Percentiles rank a stretch among this genome's conserved stretches.
phyloP scores from a whole-genome alignment of 768 basidiomycete species.

The Exidia glandulosa region DNA sequence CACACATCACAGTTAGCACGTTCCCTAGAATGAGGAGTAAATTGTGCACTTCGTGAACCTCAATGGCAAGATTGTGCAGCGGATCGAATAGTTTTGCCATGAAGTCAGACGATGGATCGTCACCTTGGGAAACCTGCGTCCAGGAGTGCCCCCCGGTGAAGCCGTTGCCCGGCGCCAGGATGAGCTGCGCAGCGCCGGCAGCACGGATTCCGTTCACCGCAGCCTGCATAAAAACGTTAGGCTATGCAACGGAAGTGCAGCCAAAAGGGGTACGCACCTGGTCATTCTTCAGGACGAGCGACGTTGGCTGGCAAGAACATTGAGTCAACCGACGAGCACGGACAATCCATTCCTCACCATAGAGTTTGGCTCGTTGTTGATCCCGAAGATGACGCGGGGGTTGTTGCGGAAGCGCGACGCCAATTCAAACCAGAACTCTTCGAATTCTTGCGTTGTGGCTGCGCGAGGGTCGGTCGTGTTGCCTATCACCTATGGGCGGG shows the following conservation, averaged over 20 bases:
- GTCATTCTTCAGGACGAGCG: constrained; percentile 30
- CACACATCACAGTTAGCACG: neutral
- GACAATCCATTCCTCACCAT: constrained; percentile 20
- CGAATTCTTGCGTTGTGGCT: constrained; percentile 33
- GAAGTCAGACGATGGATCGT: constrained; percentile 32
- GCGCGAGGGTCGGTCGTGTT: constrained; percentile 33
- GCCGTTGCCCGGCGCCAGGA: constrained; percentile 36
- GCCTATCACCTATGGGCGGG: constrained; percentile 30
- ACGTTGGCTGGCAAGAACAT: constrained; percentile 19
- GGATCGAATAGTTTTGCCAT: constrained; percentile 32
- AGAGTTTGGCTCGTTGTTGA: constrained; percentile 37
- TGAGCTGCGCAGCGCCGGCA: constrained; percentile 30
- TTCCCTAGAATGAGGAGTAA: neutral
- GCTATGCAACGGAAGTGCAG: neutral
- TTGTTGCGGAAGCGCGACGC: constrained; percentile 29
- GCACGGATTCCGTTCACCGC: constrained; percentile 33
- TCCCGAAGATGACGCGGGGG: constrained; percentile 34
- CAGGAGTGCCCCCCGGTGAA: constrained; percentile 36
- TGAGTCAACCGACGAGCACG: neutral
- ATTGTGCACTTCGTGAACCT: constrained; percentile 27
- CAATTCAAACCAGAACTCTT: constrained; percentile 32
- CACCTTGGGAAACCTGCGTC: constrained; percentile 21
- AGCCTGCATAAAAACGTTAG: constrained; percentile 9
- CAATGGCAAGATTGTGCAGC: constrained; percentile 31
- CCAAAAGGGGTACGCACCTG: constrained; percentile 14